Percentiles rank a stretch among this genome's conserved stretches.
Evolutionary conservation across 371 early-diverging fungal species (phyloP).

Genomic region (Lichtheimia ornata): DNA sequence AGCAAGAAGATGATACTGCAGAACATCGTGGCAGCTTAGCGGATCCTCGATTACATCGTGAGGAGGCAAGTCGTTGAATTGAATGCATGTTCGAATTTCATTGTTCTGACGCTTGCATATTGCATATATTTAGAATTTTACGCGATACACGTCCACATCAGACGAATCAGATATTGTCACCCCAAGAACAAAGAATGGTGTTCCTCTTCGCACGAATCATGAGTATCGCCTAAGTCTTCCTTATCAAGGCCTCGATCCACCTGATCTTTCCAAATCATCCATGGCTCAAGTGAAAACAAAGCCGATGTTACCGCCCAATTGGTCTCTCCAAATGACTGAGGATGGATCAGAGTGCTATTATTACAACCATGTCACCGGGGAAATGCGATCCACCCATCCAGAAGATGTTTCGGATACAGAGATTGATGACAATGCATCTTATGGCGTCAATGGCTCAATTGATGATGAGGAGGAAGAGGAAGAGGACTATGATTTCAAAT

Average conservation of each 20-base stretch:
- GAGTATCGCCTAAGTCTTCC: constrained; percentile 28
- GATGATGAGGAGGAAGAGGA: constrained; percentile 16
- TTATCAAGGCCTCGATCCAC: constrained; percentile 11
- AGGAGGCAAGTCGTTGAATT: too few relatives aligned
- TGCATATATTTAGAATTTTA: constrained; percentile 5
- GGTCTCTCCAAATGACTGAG: constrained; percentile 44
- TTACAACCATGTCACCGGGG: constrained; percentile 45
- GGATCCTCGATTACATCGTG: too few relatives aligned
- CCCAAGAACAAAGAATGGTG: constrained; percentile 16
- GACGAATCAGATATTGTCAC: constrained; percentile 15
- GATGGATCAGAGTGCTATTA: constrained; percentile 52
- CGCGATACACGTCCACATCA: constrained; percentile 8
- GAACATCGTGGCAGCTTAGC: neutral
- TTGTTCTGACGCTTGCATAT: constrained; percentile 1
- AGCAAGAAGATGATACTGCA: constrained; percentile 14
- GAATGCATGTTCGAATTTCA: too few relatives aligned
- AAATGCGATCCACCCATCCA: constrained; percentile 50
- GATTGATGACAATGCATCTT: constrained; percentile 13
- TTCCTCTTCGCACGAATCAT: constrained; percentile 24
- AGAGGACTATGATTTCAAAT: constrained; percentile 19
- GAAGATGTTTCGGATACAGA: constrained; percentile 26
- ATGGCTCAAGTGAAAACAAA: neutral
- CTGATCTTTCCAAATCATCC: neutral
- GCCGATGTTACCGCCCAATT: constrained; percentile 39
- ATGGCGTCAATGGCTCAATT: constrained; percentile 17